These are phyloP conservation scores for Lentinula guzmanii DNA, from an alignment of 768 basidiomycete genomes.

Conservation along the genomic window DNA sequence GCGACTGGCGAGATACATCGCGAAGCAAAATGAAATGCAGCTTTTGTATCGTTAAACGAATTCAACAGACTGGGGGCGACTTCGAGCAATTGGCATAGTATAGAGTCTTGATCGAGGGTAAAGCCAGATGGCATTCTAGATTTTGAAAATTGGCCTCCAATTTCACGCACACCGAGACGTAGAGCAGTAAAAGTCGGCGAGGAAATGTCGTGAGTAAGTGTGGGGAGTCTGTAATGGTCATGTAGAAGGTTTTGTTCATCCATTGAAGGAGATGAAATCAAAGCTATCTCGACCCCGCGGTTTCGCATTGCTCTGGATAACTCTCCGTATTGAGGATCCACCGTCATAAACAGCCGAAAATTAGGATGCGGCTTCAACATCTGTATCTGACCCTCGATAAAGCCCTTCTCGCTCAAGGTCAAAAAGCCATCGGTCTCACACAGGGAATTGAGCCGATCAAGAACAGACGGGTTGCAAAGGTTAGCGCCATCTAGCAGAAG, in stretches of 20 bases:
- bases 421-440: slow-evolving; percentile 83
- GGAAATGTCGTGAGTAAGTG: not conserved
- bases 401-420: slow-evolving; percentile 86
- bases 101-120: slow-evolving; percentile 43
- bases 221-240: slow-evolving; percentile 48
- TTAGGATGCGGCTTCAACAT: slow-evolving; percentile 75
- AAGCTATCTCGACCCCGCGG: slow-evolving; percentile 80
- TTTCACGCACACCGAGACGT: slow-evolving; percentile 26
- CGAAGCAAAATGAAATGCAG: slow-evolving; percentile 30
- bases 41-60: slow-evolving; percentile 8
- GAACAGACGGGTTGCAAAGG: slow-evolving; percentile 89
- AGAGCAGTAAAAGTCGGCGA: slow-evolving; percentile 24
- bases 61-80: slow-evolving; percentile 25
- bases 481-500: slow-evolving; percentile 90
- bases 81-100: slow-evolving; percentile 35
- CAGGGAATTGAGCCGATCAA: slow-evolving; percentile 94
- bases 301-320: slow-evolving; percentile 98
- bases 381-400: slow-evolving; percentile 70
- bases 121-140: slow-evolving; percentile 29
- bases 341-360: slow-evolving; percentile 91
- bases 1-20: slow-evolving; percentile 23
- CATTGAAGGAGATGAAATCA: slow-evolving; percentile 29
- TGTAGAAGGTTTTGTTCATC: slow-evolving; percentile 44
- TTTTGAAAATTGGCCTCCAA: not conserved
- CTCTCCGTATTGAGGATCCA: slow-evolving; percentile 89